Evolutionary conservation across 2,329 filamentous ascomycete genomes (phyloP).

Genomic region (Hymenoscyphus repandus): DNA sequence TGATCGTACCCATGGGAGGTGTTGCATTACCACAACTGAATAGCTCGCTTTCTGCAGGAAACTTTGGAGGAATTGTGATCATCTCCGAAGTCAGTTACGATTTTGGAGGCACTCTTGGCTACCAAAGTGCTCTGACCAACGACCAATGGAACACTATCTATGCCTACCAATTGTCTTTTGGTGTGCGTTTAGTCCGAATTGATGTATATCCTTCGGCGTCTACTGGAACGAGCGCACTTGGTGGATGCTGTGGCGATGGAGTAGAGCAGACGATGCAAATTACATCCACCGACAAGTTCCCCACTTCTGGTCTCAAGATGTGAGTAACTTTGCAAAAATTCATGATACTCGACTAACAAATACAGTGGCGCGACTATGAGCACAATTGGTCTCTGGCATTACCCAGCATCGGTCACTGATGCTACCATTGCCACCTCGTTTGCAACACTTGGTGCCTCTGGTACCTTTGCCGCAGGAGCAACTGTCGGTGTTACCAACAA

Average conservation of each 20-base stretch:
- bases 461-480: constrained; percentile 39
- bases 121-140: constrained; percentile 37
- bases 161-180: constrained; percentile 52
- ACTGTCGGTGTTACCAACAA: constrained; percentile 51
- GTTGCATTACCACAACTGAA: constrained; percentile 32
- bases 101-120: constrained; percentile 38
- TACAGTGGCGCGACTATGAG: constrained; percentile 36
- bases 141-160: constrained; percentile 53
- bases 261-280: constrained; percentile 48
- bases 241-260: constrained; percentile 38
- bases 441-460: constrained; percentile 43
- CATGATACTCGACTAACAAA: constrained; percentile 15
- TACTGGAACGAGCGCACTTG: constrained; percentile 35
- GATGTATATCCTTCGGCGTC: constrained; percentile 50
- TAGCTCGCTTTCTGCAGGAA: background rate
- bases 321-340: constrained; percentile 4
- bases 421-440: constrained; percentile 47
- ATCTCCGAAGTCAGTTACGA: constrained; percentile 30
- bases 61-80: constrained; percentile 38
- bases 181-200: constrained; percentile 55
- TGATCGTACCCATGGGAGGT: constrained; percentile 48
- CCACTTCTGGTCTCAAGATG: constrained; percentile 44
- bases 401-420: constrained; percentile 50
- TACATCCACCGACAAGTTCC: constrained; percentile 46
- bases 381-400: constrained; percentile 52